phyloP scores from a whole-genome alignment of 2,329 filamentous ascomycete species.

The Phyllosticta citrichinensis region DNA sequence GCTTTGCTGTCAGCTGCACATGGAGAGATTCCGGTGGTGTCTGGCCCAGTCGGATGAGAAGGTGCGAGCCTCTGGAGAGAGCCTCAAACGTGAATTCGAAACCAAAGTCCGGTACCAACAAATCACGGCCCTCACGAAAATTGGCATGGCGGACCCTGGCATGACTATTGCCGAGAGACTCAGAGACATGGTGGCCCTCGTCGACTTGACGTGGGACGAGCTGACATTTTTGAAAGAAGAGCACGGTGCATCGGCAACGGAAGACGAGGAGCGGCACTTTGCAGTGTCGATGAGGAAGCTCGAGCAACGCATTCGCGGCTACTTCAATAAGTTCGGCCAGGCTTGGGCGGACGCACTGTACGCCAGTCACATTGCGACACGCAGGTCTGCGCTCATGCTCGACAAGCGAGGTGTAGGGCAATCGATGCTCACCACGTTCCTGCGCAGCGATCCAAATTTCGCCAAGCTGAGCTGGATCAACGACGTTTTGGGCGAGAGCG shows the following conservation, averaged over 20 bases:
- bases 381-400: conserved; percentile 42
- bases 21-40: conserved; percentile 51
- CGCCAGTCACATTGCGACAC: conserved; percentile 58
- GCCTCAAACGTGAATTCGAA: conserved; percentile 35
- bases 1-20: conserved; percentile 47
- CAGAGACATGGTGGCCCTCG: conserved; percentile 52
- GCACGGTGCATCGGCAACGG: conserved; percentile 21
- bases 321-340: conserved; percentile 56
- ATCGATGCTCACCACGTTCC: conserved; percentile 64
- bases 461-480: conserved; percentile 91
- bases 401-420: conserved; percentile 58
- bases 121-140: conserved; percentile 31
- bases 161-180: conserved; percentile 54
- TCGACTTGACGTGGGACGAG: conserved; percentile 40
- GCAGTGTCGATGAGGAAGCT: conserved; percentile 22
- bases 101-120: conserved; percentile 31
- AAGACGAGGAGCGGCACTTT: conserved; percentile 22
- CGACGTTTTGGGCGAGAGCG: conserved; percentile 65
- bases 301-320: conserved; percentile 35
- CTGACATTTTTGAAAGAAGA: conserved; percentile 29
- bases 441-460: conserved; percentile 61
- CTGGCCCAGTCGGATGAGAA: conserved; percentile 42
- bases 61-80: conserved; percentile 37
- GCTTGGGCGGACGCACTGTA: conserved; percentile 70
- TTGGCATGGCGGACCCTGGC: conserved; percentile 48